phyloP scores from a whole-genome alignment of 148 eudicot species.

The Selenicereus undatus region DNA sequence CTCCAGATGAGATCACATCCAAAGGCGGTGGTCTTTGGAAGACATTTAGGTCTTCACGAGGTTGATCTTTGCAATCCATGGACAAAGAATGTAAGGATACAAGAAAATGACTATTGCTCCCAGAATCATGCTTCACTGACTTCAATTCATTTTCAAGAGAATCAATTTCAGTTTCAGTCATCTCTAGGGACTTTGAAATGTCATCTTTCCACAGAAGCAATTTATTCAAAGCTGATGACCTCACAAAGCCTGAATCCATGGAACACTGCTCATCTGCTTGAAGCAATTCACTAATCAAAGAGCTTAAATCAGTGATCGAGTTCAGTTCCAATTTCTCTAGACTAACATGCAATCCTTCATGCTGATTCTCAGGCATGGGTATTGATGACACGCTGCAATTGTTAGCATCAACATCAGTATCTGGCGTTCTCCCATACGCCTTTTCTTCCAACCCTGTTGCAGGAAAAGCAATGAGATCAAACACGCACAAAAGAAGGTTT shows the following conservation, averaged over 20 bases:
- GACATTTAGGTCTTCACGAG: slow-evolving; percentile 31
- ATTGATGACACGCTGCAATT: slow-evolving; percentile 43
- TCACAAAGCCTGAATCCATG: slow-evolving; percentile 44
- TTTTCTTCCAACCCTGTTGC: slow-evolving; percentile 65
- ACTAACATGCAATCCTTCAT: slow-evolving; percentile 40
- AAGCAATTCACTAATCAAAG: slow-evolving; percentile 53
- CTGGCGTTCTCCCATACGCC: slow-evolving; percentile 32
- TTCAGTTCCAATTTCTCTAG: slow-evolving; percentile 45
- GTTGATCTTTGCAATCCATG: slow-evolving; percentile 28
- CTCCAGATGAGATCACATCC: slow-evolving; percentile 40
- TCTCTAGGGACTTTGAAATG: slow-evolving; percentile 58
- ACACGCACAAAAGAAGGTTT: neutral
- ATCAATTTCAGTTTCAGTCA: slow-evolving; percentile 82
- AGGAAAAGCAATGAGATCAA: slow-evolving; percentile 3
- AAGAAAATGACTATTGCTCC: slow-evolving; percentile 24
- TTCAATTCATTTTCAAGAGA: slow-evolving; percentile 76
- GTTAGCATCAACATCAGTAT: slow-evolving; percentile 39
- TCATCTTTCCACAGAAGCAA: slow-evolving; percentile 57
- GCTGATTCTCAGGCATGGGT: slow-evolving; percentile 35
- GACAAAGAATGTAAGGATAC: slow-evolving; percentile 37
- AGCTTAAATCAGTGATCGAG: slow-evolving; percentile 45
- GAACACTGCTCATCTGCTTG: slow-evolving; percentile 40
- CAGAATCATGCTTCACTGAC: slow-evolving; percentile 33
- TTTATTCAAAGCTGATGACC: slow-evolving; percentile 55
- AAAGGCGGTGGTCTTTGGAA: slow-evolving; percentile 38